Conservation (phyloP, 495 filamentous ascomycete genomes). For the Hypoxylon lienhwacheense region DNA sequence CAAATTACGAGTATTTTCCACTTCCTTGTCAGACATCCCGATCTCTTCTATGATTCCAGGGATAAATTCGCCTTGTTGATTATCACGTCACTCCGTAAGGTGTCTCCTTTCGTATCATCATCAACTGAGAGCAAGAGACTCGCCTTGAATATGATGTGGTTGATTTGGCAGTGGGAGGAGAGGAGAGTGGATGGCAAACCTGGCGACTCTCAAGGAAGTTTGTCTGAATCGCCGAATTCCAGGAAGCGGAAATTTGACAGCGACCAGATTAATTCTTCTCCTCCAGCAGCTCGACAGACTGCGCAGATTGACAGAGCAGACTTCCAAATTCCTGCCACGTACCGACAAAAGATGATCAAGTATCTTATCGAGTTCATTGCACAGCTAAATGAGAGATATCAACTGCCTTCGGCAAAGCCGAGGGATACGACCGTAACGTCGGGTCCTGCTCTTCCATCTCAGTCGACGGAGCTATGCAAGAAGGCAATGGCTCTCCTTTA, state of each 20-base stretch:
- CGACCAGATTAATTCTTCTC: conserved; percentile 48
- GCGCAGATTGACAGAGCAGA: conserved; percentile 60
- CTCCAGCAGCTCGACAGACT: conserved; percentile 49
- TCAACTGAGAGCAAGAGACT: conserved; percentile 93
- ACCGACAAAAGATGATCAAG: conserved; percentile 78
- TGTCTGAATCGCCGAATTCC: conserved; percentile 68
- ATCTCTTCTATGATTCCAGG: conserved; percentile 91
- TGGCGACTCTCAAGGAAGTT: conserved; percentile 45
- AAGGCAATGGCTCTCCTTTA: conserved; percentile 82
- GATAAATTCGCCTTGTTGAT: conserved; percentile 89
- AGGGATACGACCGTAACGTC: conserved; percentile 56
- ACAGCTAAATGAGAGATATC: conserved; percentile 79
- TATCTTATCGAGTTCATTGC: conserved; percentile 95
- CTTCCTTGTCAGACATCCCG: conserved; percentile 88
- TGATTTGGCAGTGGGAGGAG: conserved; percentile 94
- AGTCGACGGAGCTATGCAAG: conserved; percentile 73
- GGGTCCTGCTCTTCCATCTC: conserved; percentile 53
- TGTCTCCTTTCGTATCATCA: conserved; percentile 78
- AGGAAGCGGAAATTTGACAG: conserved; percentile 76
- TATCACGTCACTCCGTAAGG: conserved; percentile 84
- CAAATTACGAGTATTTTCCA: conserved; percentile 97
- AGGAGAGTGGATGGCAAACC: conserved; percentile 64
- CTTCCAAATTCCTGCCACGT: conserved; percentile 65
- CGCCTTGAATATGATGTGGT: conserved; percentile 81
- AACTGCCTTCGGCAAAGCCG: conserved; percentile 66